Evolutionary conservation across 2,329 filamentous ascomycete genomes (phyloP).

Genomic region (Neurospora crassa): DNA sequence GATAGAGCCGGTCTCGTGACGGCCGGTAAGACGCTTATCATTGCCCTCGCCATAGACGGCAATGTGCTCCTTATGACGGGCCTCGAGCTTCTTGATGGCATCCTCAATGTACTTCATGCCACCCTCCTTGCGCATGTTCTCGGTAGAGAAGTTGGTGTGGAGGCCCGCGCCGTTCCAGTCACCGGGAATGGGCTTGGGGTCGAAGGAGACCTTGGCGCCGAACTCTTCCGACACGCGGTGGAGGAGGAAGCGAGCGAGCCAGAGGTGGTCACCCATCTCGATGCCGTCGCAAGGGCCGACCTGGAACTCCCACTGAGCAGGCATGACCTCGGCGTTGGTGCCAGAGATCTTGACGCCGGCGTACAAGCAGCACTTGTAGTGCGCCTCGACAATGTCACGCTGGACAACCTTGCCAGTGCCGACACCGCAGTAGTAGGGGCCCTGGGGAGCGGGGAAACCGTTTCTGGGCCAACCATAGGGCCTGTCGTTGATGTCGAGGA

Average conservation of each 20-base stretch:
- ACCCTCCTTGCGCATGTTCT: constrained; percentile 79
- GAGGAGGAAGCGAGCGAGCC: constrained; percentile 84
- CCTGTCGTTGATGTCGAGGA: constrained; percentile 75
- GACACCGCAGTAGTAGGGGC: constrained; percentile 97
- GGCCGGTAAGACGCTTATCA: constrained; percentile 83
- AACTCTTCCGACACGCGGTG: constrained; percentile 84
- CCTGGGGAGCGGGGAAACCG: constrained; percentile 65
- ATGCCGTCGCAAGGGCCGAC: constrained; percentile 86
- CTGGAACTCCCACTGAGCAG: constrained; percentile 97
- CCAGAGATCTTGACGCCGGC: constrained; percentile 89
- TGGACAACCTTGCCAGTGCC: constrained; percentile 95
- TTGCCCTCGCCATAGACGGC: constrained; percentile 92
- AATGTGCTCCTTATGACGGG: constrained; percentile 73
- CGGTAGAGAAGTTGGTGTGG: constrained; percentile 88
- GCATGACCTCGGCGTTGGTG: constrained; percentile 90
- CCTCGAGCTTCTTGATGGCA: constrained; percentile 73
- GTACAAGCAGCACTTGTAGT: constrained; percentile 66
- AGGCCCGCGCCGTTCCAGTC: constrained; percentile 95
- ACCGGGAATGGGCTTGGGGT: constrained; percentile 90
- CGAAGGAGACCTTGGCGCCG: constrained; percentile 87
- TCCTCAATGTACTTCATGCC: constrained; percentile 94
- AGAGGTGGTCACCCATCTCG: constrained; percentile 90
- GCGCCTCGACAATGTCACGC: constrained; percentile 93
- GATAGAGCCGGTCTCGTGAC: constrained; percentile 88
- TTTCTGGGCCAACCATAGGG: constrained; percentile 86